phyloP scores from a whole-genome alignment of 1,139 yeast genomes.

The Geotrichum candidum region DNA sequence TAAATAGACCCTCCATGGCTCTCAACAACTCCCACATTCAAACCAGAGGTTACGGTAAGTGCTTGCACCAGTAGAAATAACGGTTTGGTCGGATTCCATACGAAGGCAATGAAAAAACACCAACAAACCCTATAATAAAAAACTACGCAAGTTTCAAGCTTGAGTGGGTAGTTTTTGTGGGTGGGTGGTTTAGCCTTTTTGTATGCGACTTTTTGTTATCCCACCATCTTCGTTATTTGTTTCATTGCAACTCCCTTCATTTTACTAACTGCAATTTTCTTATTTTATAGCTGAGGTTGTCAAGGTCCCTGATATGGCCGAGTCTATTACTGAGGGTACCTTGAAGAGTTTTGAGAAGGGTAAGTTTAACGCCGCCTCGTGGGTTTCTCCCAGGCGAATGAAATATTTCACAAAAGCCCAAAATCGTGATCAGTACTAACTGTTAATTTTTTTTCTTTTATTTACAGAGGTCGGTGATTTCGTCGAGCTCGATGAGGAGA shows the following conservation, averaged over 20 bases:
- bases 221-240: neutral
- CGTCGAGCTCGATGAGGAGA: conserved; percentile 79
- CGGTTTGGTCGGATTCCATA: neutral
- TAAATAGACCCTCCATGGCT: conserved; percentile 11
- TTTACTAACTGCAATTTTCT: neutral
- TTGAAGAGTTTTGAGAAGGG: conserved; percentile 61
- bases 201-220: neutral
- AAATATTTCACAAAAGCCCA: neutral
- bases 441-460: neutral
- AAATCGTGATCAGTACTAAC: neutral
- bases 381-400: neutral
- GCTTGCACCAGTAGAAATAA: neutral
- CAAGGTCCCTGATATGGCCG: conserved; percentile 98
- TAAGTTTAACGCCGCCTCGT: conserved; percentile 11
- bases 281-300: conserved; percentile 39
- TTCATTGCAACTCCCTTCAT: neutral
- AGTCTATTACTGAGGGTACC: conserved; percentile 96
- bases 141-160: neutral
- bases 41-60: conserved; percentile 16
- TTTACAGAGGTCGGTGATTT: conserved; percentile 76
- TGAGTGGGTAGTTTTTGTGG: neutral
- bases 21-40: conserved; percentile 12
- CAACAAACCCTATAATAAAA: neutral
- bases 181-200: neutral
- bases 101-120: neutral